These are phyloP conservation scores for Komagataea norvegica DNA, from an alignment of 1,139 yeast species.

Conservation along the genomic window DNA sequence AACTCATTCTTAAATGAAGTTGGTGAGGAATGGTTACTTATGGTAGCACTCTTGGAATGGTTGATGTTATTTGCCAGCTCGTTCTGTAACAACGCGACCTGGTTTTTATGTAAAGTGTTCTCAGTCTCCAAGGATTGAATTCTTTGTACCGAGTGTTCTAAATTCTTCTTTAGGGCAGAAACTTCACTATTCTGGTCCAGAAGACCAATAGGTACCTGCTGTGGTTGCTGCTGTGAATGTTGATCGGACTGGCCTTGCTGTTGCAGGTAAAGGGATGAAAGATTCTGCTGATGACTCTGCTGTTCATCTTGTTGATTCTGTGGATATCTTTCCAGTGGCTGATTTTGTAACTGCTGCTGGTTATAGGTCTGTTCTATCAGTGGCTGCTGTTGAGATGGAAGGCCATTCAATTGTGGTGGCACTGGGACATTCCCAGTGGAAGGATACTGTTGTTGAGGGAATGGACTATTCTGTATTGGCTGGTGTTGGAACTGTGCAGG, in stretches of 20 bases:
- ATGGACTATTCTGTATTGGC: neutral
- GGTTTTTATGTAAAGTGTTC: slow-evolving; percentile 10
- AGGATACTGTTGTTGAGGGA: neutral
- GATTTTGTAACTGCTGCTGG: slow-evolving; percentile 3
- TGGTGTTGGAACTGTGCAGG: slow-evolving; percentile 1
- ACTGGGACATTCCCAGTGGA: neutral
- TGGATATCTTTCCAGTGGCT: slow-evolving; percentile 6
- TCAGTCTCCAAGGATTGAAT: slow-evolving; percentile 19
- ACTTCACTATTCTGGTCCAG: slow-evolving; percentile 7
- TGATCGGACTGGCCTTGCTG: slow-evolving; percentile 2
- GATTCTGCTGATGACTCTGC: neutral
- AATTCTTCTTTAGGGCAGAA: slow-evolving; percentile 6
- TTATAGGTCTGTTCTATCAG: no score
- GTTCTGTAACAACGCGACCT: slow-evolving; percentile 11
- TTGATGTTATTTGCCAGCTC: slow-evolving; percentile 6
- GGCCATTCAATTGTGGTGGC: no score
- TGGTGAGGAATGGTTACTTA: slow-evolving; percentile 6
- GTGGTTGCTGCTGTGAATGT: slow-evolving; percentile 9
- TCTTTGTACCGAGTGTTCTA: slow-evolving; percentile 13
- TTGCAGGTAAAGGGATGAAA: slow-evolving; percentile 1
- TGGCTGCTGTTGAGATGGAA: no score
- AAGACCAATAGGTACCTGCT: neutral
- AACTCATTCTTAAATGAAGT: slow-evolving; percentile 6
- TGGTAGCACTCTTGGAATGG: neutral
- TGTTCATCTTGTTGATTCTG: slow-evolving; percentile 2